phyloP scores from a whole-genome alignment of 2,329 filamentous ascomycete genomes.

The Chaetomium sp. region DNA sequence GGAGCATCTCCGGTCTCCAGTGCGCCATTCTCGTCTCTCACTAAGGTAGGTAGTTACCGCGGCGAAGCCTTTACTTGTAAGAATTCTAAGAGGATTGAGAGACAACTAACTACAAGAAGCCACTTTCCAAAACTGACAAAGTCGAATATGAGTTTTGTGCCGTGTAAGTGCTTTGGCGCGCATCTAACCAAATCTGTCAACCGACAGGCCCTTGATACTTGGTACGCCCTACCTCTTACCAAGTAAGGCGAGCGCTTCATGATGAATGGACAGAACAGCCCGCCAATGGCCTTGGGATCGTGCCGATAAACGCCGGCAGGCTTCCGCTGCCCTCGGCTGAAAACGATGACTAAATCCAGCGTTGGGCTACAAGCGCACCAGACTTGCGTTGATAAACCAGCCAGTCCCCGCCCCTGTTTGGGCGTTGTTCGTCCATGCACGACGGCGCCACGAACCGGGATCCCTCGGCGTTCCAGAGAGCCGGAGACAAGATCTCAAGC shows the following conservation, averaged over 20 bases:
- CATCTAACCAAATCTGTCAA: background rate
- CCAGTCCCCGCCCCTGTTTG: background rate
- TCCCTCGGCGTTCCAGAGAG: background rate
- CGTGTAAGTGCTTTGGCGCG: background rate
- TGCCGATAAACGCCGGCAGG: background rate
- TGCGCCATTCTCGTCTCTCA: background rate
- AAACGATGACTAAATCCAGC: background rate
- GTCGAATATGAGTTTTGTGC: background rate
- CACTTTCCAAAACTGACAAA: background rate
- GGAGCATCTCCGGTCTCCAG: constrained; percentile 25
- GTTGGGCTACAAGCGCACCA: background rate
- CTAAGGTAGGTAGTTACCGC: too few relatives aligned
- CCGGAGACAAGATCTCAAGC: background rate
- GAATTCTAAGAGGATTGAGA: too few relatives aligned
- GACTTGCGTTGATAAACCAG: background rate
- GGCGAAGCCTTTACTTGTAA: too few relatives aligned
- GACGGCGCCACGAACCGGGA: background rate
- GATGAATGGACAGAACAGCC: background rate
- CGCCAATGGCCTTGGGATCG: background rate
- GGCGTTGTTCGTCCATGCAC: background rate
- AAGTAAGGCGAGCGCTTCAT: background rate
- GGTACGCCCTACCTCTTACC: background rate
- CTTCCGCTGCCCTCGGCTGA: background rate
- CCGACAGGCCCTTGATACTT: background rate
- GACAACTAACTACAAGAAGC: background rate